phyloP scores from a whole-genome alignment of 1,139 yeast species.

The Zygosaccharomyces sapae region DNA sequence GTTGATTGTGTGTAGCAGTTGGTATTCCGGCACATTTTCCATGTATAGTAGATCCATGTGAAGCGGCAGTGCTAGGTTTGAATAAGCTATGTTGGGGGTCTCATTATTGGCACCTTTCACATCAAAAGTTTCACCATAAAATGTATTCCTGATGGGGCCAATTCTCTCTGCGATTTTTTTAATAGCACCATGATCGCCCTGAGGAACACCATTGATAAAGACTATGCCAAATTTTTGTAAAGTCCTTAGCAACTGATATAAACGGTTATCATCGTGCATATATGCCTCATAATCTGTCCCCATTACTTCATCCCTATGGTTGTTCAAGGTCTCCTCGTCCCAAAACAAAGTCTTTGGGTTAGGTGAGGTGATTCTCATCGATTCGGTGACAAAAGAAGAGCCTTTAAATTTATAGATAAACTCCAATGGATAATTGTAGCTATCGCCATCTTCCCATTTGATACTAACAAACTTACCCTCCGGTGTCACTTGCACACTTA shows the following conservation, averaged over 20 bases:
- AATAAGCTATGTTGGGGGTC: conserved; percentile 65
- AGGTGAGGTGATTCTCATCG: conserved; percentile 33
- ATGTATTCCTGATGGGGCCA: conserved; percentile 69
- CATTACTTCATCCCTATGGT: conserved; percentile 29
- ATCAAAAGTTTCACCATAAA: conserved; percentile 72
- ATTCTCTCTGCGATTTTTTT: conserved; percentile 53
- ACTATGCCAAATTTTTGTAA: conserved; percentile 60
- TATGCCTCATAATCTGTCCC: conserved; percentile 44
- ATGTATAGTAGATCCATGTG: conserved; percentile 80
- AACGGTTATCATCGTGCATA: conserved; percentile 39
- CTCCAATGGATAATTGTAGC: conserved; percentile 44
- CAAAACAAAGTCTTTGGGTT: conserved; percentile 41
- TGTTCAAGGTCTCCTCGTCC: conserved; percentile 38
- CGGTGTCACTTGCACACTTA: conserved; percentile 33
- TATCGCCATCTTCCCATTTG: conserved; percentile 55
- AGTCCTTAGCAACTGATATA: conserved; percentile 43
- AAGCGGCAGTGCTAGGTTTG: conserved; percentile 61
- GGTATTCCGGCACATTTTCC: conserved; percentile 83
- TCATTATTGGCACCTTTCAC: conserved; percentile 60
- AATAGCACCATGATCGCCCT: conserved; percentile 37
- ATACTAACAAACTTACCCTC: conserved; percentile 40
- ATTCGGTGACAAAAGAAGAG: conserved; percentile 39
- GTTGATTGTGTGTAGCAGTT: conserved; percentile 61
- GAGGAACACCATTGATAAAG: conserved; percentile 53
- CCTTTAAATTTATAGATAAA: conserved; percentile 46